Percentiles rank a stretch among this genome's conserved stretches.
These are phyloP conservation scores for Lentinula edodes DNA, from an alignment of 768 basidiomycete genomes.

Conservation along the genomic window DNA sequence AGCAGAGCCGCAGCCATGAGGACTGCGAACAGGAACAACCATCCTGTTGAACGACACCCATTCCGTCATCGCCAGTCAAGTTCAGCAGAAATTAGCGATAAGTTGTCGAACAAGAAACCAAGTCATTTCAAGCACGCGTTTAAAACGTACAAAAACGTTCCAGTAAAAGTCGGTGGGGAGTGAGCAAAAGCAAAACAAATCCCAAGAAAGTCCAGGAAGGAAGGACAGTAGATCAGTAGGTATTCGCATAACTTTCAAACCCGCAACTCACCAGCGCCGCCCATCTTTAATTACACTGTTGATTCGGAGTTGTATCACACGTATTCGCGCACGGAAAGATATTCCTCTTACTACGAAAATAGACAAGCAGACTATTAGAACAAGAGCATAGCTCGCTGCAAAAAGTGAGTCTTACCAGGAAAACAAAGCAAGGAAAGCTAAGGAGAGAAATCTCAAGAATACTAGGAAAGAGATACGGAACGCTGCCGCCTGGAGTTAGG, in stretches of 20 bases:
- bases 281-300: conserved; percentile 23
- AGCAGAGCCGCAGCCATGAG: conserved; percentile 91
- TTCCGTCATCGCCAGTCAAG: background rate
- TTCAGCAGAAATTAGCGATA: background rate
- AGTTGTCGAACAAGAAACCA: background rate
- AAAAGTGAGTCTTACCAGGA: background rate
- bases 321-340: background rate
- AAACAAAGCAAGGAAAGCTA: background rate
- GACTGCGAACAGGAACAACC: conserved; percentile 96
- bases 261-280: conserved; percentile 34
- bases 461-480: background rate
- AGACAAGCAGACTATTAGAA: background rate
- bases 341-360: background rate
- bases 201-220: background rate
- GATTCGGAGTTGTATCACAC: background rate
- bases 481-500: too few relatives aligned
- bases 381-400: too few relatives aligned
- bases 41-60: conserved; percentile 45
- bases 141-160: background rate
- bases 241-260: background rate
- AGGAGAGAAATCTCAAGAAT: background rate
- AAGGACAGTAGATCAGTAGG: background rate
- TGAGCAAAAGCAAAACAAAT: background rate
- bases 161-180: background rate
- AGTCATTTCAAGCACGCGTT: background rate